Evolutionary conservation across 352 stramenopile genomes (phyloP).

Genomic region (Plasmopara halstedii): DNA sequence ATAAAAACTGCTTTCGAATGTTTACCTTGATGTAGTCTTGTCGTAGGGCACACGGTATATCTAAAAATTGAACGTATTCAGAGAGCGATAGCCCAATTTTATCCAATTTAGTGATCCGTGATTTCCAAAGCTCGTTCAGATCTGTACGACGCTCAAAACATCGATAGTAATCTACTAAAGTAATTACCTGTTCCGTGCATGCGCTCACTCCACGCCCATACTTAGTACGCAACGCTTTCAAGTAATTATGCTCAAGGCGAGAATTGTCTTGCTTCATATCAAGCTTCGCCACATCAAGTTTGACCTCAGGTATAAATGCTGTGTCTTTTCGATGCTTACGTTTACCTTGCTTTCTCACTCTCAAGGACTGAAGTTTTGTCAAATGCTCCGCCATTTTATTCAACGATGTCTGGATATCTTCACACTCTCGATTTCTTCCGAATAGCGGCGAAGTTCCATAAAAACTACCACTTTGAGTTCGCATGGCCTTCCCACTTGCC

Average conservation of each 20-base stretch:
- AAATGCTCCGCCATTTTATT: constrained; percentile 23
- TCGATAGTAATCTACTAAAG: constrained; percentile 78
- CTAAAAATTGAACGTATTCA: constrained; percentile 61
- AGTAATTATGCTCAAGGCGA: constrained; percentile 4
- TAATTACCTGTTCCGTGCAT: constrained; percentile 72
- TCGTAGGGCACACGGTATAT: constrained; percentile 40
- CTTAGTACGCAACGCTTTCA: constrained; percentile 41
- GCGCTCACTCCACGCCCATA: constrained; percentile 50
- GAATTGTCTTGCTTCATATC: constrained; percentile 1
- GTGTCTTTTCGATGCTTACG: not conserved
- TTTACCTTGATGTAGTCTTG: constrained; percentile 54
- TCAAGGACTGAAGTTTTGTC: constrained; percentile 8
- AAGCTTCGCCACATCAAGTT: not conserved
- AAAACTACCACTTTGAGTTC: not conserved
- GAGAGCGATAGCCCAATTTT: constrained; percentile 70
- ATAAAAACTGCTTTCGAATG: not conserved
- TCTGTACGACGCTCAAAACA: constrained; percentile 68
- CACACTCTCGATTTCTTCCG: constrained; percentile 26
- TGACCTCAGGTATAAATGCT: constrained; percentile 1
- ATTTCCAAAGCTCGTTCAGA: constrained; percentile 62
- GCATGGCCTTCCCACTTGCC: not conserved
- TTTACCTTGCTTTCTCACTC: not conserved
- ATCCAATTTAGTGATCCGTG: constrained; percentile 50
- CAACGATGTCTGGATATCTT: constrained; percentile 50
- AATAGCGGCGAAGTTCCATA: constrained; percentile 19